phyloP scores from a whole-genome alignment of 2,329 filamentous ascomycete genomes.

The Trichocomaceae sp. region DNA sequence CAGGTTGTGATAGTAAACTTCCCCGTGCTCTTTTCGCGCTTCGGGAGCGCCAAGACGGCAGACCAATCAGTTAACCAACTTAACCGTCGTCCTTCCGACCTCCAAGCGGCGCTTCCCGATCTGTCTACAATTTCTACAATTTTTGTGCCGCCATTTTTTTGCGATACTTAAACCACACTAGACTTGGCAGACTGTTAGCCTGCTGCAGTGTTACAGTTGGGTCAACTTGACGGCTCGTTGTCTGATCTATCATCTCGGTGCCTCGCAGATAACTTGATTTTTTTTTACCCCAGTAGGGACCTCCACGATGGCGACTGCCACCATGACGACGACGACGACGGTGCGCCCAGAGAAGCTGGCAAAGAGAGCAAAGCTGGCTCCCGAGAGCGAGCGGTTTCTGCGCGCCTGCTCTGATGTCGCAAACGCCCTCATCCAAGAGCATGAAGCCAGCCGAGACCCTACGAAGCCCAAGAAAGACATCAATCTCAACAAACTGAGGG shows the following conservation, averaged over 20 bases:
- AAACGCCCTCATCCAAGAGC: slow-evolving; percentile 87
- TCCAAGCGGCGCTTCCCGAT: slow-evolving; percentile 10
- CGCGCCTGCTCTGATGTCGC: slow-evolving; percentile 94
- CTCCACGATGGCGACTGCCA: slow-evolving; percentile 52
- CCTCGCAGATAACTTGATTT: too few relatives aligned
- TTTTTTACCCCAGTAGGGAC: too few relatives aligned
- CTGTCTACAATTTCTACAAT: not conserved
- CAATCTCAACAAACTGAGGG: slow-evolving; percentile 83
- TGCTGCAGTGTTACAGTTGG: too few relatives aligned
- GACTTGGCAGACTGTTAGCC: too few relatives aligned
- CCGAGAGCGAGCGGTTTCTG: slow-evolving; percentile 91
- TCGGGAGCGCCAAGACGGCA: slow-evolving; percentile 10
- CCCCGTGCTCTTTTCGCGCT: slow-evolving; percentile 6
- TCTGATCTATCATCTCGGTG: too few relatives aligned
- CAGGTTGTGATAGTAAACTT: not conserved
- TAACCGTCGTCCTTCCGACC: slow-evolving; percentile 9
- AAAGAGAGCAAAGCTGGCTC: slow-evolving; percentile 70
- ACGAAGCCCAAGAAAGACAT: slow-evolving; percentile 72
- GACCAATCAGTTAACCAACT: slow-evolving; percentile 8
- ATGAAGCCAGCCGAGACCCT: slow-evolving; percentile 70
- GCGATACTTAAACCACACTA: not conserved
- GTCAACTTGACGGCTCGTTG: too few relatives aligned
- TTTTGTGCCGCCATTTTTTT: not conserved
- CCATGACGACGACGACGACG: slow-evolving; percentile 45
- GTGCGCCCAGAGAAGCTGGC: slow-evolving; percentile 51